Percentiles rank a stretch among this genome's conserved stretches.
phyloP scores from a whole-genome alignment of 345 rosid genomes.

The Citrus sp. region DNA sequence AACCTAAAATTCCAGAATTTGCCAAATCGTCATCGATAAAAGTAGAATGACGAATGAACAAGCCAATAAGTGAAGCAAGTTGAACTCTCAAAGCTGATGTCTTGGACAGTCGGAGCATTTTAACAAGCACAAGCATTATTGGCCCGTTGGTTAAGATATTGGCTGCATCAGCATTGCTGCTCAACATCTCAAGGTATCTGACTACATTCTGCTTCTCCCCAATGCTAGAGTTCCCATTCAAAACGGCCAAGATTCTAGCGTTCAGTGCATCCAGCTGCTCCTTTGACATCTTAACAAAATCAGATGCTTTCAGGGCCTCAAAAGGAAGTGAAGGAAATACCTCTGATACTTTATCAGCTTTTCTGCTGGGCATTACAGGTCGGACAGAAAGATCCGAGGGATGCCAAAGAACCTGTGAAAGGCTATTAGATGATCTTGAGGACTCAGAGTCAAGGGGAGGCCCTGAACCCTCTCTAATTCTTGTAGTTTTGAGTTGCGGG shows the following conservation, averaged over 20 bases:
- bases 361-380: conserved; percentile 97
- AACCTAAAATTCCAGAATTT: conserved; percentile 82
- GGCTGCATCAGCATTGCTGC: conserved; percentile 86
- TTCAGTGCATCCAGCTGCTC: conserved; percentile 66
- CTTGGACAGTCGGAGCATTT: conserved; percentile 87
- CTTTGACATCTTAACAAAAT: conserved; percentile 71
- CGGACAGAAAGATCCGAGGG: conserved; percentile 92
- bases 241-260: conserved; percentile 50
- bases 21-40: conserved; percentile 82
- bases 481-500: conserved; percentile 60
- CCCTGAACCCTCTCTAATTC: conserved; percentile 51
- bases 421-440: conserved; percentile 52
- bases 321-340: conserved; percentile 71
- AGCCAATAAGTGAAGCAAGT: conserved; percentile 87
- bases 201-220: conserved; percentile 89
- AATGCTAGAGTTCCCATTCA: conserved; percentile 64
- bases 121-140: conserved; percentile 85
- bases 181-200: conserved; percentile 86
- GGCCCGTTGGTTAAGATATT: conserved; percentile 90
- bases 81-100: conserved; percentile 84
- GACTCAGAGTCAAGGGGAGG: conserved; percentile 50
- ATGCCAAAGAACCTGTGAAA: conserved; percentile 83
- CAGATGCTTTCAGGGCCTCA: conserved; percentile 66
- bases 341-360: conserved; percentile 69
- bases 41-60: conserved; percentile 91